Base-by-base conservation (phyloP, 192 early-diverging fungal species). In the Dissophora ornata region DNA sequence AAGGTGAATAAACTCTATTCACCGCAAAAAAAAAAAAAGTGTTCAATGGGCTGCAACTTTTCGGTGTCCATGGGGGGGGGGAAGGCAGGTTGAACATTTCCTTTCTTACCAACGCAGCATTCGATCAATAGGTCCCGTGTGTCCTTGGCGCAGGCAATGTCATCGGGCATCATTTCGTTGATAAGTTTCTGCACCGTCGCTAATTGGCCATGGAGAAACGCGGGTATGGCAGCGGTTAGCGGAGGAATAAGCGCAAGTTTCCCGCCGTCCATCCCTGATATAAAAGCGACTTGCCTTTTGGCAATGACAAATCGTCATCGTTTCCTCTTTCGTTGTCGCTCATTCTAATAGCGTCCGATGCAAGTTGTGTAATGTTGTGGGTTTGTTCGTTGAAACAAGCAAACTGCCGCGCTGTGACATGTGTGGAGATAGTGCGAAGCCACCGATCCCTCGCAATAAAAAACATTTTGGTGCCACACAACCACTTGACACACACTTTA, bases 161-260 rank as follows among this genome's bases (percentile, higher is more conserved):
- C 96, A 19, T 84, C 71, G 4, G 96, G 96, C 84, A 99, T 86
- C 91, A 95, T 92, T 82, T 99, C 97, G 28, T 93, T 92, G 61
- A 99, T 97, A 40, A 99, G 86, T 77, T 98, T 98, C 62, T 91
- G 88, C 22, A 98, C 94, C 21, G 96, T 97, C 10, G 96, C 95
- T 90, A 77, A 33, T n/a, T 29, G n/a, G 15, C n/a, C 16, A 22
- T 19, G 25, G 30, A 62, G 1, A 36, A 38, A 55, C 16, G n/a
- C n/a, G n/a, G n/a, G n/a, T n/a, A n/a, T n/a, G n/a, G n/a, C n/a
- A n/a, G n/a, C n/a, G n/a, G n/a, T n/a, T n/a, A n/a, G n/a, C n/a
- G n/a, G n/a, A n/a, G n/a, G n/a, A n/a, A n/a, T n/a, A n/a, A n/a
- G n/a, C n/a, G n/a, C n/a, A n/a, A n/a, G n/a, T n/a, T n/a, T n/a